Percentiles rank a stretch among this genome's conserved stretches.
Conservation (phyloP, 768 basidiomycete genomes). For the Boletus insuetus region DNA sequence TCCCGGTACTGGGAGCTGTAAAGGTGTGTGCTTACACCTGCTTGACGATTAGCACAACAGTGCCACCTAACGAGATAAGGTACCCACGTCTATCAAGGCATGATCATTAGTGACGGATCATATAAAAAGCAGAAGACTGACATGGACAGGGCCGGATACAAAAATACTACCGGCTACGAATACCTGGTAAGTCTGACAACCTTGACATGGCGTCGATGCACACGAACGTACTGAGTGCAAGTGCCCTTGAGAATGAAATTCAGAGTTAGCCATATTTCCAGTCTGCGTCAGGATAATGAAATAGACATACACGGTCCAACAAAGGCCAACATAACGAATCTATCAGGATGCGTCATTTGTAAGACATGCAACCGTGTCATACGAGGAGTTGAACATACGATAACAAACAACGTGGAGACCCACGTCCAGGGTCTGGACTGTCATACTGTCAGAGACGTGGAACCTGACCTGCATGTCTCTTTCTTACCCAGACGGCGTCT, state of each 20-base stretch:
- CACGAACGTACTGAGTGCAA: slow-evolving; percentile 2
- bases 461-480: background rate
- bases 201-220: background rate
- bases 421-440: slow-evolving; percentile 11
- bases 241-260: background rate
- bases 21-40: slow-evolving; percentile 7
- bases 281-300: too few species aligned
- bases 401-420: slow-evolving; percentile 14
- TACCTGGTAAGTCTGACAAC: background rate
- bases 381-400: slow-evolving; percentile 5
- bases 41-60: background rate
- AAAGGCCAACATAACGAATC: slow-evolving; percentile 17
- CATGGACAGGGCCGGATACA: slow-evolving; percentile 2
- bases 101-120: background rate
- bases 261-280: background rate
- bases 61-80: background rate
- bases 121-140: background rate
- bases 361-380: background rate
- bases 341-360: background rate
- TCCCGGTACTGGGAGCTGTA: too few species aligned
- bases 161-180: slow-evolving; percentile 3
- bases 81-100: slow-evolving; percentile 3
- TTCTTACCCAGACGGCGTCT: slow-evolving; percentile 12
- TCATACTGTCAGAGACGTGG: background rate
- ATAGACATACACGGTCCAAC: slow-evolving; percentile 7